Evolutionary conservation across 1,139 yeast genomes (phyloP).

Genomic region (Yamadazyma diddensiae): DNA sequence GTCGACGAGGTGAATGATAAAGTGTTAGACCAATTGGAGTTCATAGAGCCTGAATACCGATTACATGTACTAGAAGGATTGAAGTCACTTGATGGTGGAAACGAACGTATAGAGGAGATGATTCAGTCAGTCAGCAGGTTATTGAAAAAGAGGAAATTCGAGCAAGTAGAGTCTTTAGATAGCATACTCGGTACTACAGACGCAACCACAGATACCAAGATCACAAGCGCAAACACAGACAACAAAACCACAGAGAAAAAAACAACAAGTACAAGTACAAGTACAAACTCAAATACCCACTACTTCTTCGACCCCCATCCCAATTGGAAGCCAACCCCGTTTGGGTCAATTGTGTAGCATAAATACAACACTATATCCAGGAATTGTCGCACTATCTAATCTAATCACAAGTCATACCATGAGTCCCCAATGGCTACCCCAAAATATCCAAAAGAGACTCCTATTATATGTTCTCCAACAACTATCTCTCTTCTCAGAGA

Average conservation of each 20-base stretch:
- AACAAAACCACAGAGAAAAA: background rate
- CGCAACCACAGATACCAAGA: constrained; percentile 1
- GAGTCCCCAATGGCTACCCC: constrained; percentile 80
- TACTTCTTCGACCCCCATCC: constrained; percentile 27
- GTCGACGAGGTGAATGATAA: background rate
- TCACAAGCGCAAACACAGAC: constrained; percentile 3
- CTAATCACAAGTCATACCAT: constrained; percentile 19
- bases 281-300: constrained; percentile 5
- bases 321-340: constrained; percentile 35
- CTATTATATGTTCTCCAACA: constrained; percentile 78
- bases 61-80: background rate
- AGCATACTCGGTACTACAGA: constrained; percentile 5
- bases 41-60: background rate
- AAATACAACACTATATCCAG: background rate
- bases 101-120: background rate
- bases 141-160: constrained; percentile 5
- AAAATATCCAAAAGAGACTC: constrained; percentile 76
- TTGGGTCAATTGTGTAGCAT: constrained; percentile 20
- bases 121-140: constrained; percentile 1
- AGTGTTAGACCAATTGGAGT: constrained; percentile 3
- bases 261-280: constrained; percentile 3
- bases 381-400: constrained; percentile 3
- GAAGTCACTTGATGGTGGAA: constrained; percentile 1
- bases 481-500: constrained; percentile 76
- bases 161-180: constrained; percentile 10